Percentiles rank a stretch among this genome's conserved stretches.
These are phyloP conservation scores for Epichloe amarillans DNA, from an alignment of 2,329 filamentous ascomycete species.

Conservation along the genomic window DNA sequence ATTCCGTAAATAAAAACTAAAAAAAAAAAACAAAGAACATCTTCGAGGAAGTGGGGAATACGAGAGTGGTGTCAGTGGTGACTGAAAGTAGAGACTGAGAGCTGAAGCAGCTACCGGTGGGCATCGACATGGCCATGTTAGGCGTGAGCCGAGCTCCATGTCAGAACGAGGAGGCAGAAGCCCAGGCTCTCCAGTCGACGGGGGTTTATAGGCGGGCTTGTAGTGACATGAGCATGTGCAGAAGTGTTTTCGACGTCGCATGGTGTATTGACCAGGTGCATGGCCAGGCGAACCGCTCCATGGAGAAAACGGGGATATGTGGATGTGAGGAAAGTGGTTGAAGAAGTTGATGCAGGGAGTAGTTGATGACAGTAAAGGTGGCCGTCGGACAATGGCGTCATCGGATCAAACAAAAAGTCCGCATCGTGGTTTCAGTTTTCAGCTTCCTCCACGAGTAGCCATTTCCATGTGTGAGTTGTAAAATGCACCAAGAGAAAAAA, in stretches of 20 bases:
- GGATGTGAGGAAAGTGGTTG: background rate
- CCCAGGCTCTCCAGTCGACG: background rate
- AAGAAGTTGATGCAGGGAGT: constrained; percentile 1
- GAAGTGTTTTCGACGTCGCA: constrained; percentile 1
- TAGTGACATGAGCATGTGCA: background rate
- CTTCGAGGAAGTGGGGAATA: constrained; percentile 1
- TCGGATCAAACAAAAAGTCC: background rate
- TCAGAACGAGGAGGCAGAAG: background rate
- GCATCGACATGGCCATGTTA: background rate
- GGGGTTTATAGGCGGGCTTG: background rate
- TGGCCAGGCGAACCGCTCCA: background rate
- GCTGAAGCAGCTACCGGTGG: background rate
- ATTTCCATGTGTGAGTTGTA: background rate
- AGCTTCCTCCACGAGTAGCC: constrained; percentile 1
- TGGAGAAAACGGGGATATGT: background rate
- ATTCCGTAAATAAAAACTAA: background rate
- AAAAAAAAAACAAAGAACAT: constrained; percentile 8
- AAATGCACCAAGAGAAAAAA: constrained; percentile 1
- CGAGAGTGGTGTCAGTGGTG: constrained; percentile 12
- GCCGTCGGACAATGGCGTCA: background rate
- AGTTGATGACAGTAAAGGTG: background rate
- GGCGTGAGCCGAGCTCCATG: background rate
- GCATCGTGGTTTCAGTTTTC: background rate
- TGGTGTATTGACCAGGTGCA: background rate
- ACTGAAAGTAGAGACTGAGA: constrained; percentile 15